phyloP scores from a whole-genome alignment of 192 early-diverging fungal genomes.

The Backusella morwellensis region DNA sequence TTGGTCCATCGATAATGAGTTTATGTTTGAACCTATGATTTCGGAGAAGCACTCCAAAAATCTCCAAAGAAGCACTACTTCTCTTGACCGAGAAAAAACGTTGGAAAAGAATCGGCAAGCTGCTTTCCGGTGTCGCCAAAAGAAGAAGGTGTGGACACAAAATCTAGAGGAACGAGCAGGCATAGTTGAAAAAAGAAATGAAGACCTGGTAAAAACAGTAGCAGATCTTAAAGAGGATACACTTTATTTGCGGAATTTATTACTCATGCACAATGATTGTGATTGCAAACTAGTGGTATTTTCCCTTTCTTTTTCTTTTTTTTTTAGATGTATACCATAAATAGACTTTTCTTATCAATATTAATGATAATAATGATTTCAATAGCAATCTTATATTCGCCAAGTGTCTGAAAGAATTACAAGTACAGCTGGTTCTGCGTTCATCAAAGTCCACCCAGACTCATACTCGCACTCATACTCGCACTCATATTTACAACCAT shows the following conservation, averaged over 20 bases:
- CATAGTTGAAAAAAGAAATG: slow-evolving; percentile 13
- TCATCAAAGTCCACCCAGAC: neutral
- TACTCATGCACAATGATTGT: slow-evolving; percentile 20
- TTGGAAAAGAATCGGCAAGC: slow-evolving; percentile 9
- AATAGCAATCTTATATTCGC: neutral
- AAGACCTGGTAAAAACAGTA: slow-evolving; percentile 7
- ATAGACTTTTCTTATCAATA: neutral
- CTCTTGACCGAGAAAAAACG: neutral
- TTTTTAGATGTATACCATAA: neutral
- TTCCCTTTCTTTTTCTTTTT: neutral
- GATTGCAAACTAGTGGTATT: slow-evolving; percentile 26
- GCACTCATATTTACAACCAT: neutral
- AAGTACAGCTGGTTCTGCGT: neutral
- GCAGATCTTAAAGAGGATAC: slow-evolving; percentile 17
- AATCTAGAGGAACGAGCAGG: slow-evolving; percentile 15
- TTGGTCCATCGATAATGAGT: neutral
- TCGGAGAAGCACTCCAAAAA: neutral
- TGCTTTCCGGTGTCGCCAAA: slow-evolving; percentile 29
- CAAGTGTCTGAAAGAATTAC: neutral
- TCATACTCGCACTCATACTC: neutral
- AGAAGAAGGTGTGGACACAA: slow-evolving; percentile 23
- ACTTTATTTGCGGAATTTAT: slow-evolving; percentile 20
- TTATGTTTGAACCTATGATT: neutral
- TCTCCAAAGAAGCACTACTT: neutral
- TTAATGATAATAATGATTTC: neutral